Evolutionary conservation across 2,329 filamentous ascomycete species (phyloP), one percentile per base, ranked within the genome.

Genomic region (Fonsecaea pedrosoi): DNA sequence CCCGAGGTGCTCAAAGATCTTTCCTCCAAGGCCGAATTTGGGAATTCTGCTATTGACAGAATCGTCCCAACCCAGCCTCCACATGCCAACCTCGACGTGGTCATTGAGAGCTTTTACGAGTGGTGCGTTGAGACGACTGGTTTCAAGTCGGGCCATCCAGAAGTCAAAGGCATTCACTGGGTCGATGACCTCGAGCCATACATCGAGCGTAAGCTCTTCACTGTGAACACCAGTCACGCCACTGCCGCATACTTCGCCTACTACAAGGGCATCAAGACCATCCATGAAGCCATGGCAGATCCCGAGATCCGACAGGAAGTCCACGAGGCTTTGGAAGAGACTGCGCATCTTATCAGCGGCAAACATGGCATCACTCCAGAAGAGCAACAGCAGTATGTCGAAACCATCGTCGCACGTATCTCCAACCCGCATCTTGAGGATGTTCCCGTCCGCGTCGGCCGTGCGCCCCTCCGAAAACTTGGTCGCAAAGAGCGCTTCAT

Each of bases 141-240:
- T 1, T 97, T 98, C 80, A 87, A 89, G 70, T 82, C 86, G 69
- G 84, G 85, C 62, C 85, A 87, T 73, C 94, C 93, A 5, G 81
- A 87, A 18, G 94, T 99, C 75, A 81, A 95, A 72, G 94, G 94
- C 67, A 90, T 98, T 78, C 91, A 96, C 82, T 97, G 92, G 88
- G 95, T 98, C 67, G 89, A 92, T 71, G 86, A 98, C 82, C 88
- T 99, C 35, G 86, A 89, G 77, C 95, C 95, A 65, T 99, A 94
- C 83, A 98, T 99, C 75, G 95, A 99, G 88, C 94, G 95, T 80
- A 99, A 99, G 87, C 89, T 99, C 71, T 99, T 94, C 86, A 99
- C 95, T 25, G 94, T 99, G 86, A 99, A 99, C 87, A 99, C 95
- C 25, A 91, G 93, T 64, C 95, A 99, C 78, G 95, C 95, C 67